phyloP scores from a whole-genome alignment of 345 rosid species.

The Rhizophora mangle region DNA sequence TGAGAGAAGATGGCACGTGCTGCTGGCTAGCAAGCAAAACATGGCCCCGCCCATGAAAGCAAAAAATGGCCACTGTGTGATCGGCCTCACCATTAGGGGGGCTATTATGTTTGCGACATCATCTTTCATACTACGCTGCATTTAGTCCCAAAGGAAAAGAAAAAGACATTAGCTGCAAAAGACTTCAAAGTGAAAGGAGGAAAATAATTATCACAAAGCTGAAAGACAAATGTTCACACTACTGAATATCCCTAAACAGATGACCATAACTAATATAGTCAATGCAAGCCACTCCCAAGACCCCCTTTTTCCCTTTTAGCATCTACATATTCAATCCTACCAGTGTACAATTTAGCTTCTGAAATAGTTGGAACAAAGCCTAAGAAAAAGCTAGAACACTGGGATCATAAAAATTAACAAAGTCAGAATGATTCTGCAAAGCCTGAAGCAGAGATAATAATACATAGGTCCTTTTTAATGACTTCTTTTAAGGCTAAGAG shows the following conservation, averaged over 20 bases:
- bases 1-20: conserved; percentile 80
- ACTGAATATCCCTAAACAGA: background rate
- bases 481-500: no score
- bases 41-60: conserved; percentile 90
- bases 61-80: conserved; percentile 90
- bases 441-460: no score
- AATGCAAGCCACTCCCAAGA: no score
- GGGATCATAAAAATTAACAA: no score
- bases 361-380: no score
- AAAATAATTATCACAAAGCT: background rate
- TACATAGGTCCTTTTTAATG: no score
- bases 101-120: conserved; percentile 77
- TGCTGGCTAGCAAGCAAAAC: conserved; percentile 93
- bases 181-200: conserved; percentile 7
- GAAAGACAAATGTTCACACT: background rate
- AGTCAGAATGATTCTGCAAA: no score
- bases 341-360: no score
- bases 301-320: no score
- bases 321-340: no score
- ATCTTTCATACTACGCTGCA: conserved; percentile 66
- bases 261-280: no score
- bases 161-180: conserved; percentile 13
- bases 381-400: no score
- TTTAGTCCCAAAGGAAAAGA: conserved; percentile 2
- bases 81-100: conserved; percentile 66